Conservation (phyloP, 176 grass and related monocot species). For the Dendrocalamus sinicus region DNA sequence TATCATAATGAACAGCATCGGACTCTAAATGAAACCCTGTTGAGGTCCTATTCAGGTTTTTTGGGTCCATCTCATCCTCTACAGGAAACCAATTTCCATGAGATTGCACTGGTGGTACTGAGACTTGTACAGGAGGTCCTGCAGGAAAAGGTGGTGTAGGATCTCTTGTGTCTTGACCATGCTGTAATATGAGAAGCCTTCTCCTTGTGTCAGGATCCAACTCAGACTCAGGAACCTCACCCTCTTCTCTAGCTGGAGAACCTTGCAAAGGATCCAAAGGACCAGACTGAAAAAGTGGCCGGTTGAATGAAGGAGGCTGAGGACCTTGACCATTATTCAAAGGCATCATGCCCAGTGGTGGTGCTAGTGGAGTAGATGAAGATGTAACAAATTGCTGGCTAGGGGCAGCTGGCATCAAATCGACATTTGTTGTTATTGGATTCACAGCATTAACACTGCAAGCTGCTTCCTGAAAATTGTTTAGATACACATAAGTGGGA, state of each 20-base stretch:
- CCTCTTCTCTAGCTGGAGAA: constrained; percentile 91
- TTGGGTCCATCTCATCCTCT: constrained; percentile 58
- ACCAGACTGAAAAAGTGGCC: constrained; percentile 56
- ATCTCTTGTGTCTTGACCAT: constrained; percentile 90
- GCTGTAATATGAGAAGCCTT: constrained; percentile 90
- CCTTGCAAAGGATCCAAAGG: constrained; percentile 55
- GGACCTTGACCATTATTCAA: constrained; percentile 51
- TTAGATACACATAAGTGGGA: constrained; percentile 30
- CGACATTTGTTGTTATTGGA: constrained; percentile 56
- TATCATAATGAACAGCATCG: constrained; percentile 47
- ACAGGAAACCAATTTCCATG: constrained; percentile 57
- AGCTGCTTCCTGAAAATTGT: constrained; percentile 70
- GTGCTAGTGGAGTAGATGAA: constrained; percentile 44
- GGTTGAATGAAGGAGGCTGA: constrained; percentile 52
- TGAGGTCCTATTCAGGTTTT: constrained; percentile 48
- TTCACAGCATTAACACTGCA: constrained; percentile 51
- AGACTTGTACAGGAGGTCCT: constrained; percentile 45
- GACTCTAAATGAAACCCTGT: constrained; percentile 51
- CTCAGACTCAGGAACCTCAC: constrained; percentile 87
- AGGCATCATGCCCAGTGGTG: constrained; percentile 46
- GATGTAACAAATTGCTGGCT: constrained; percentile 52
- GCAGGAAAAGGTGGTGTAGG: constrained; percentile 48
- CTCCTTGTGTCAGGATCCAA: constrained; percentile 91
- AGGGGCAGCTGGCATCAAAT: constrained; percentile 44
- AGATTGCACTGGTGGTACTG: constrained; percentile 63